These are phyloP conservation scores for Colletotrichum falcatum DNA, from an alignment of 2,329 filamentous ascomycete genomes.

Conservation along the genomic window DNA sequence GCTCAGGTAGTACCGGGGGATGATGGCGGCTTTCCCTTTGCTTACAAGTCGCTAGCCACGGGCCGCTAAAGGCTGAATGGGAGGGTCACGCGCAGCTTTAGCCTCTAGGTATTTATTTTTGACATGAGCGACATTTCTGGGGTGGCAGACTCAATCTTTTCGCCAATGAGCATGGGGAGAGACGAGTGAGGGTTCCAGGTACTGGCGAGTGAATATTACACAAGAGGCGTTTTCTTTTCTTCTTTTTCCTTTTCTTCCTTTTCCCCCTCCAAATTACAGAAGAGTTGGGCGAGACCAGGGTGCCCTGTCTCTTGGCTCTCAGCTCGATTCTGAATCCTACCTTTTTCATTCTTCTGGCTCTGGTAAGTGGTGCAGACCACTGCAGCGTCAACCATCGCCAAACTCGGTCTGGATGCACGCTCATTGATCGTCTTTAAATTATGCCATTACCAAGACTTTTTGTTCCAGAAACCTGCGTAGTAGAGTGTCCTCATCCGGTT, in stretches of 20 bases:
- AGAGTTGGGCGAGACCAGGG: neutral
- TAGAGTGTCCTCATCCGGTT: constrained; percentile 18
- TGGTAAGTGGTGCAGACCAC: neutral
- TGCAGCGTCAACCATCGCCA: neutral
- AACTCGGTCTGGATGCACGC: too few relatives aligned
- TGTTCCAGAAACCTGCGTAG: constrained; percentile 10
- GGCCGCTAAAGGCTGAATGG: constrained; percentile 16
- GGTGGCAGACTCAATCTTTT: neutral
- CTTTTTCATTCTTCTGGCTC: neutral
- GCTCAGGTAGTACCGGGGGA: neutral
- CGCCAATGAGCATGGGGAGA: constrained; percentile 12
- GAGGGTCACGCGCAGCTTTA: constrained; percentile 33
- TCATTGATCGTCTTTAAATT: neutral
- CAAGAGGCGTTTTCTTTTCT: neutral
- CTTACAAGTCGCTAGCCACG: constrained; percentile 2
- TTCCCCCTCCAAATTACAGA: too few relatives aligned
- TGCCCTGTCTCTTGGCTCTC: neutral
- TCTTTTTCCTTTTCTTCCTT: too few relatives aligned
- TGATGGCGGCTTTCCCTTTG: constrained; percentile 13
- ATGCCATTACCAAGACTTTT: constrained; percentile 1
- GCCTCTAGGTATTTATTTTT: too few relatives aligned
- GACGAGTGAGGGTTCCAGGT: constrained; percentile 20
- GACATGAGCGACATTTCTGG: neutral
- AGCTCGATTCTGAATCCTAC: neutral
- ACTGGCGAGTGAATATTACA: constrained; percentile 1